Conservation (phyloP, 306 rosid species). For the Dalbergia cultrata region DNA sequence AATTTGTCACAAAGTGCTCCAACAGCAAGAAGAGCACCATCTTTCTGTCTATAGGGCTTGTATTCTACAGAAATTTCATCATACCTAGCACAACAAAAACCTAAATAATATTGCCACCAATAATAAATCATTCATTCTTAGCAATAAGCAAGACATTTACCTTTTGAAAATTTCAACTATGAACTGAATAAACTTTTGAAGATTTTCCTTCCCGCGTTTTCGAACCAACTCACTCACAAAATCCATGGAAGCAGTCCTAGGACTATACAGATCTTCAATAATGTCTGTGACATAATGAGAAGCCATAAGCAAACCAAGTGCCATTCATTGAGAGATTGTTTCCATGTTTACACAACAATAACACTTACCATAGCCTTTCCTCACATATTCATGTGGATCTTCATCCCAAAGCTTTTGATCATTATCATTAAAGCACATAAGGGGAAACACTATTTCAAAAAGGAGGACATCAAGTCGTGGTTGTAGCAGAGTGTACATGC, state of each 20-base stretch:
- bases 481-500: conserved; percentile 86
- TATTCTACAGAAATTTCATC: conserved; percentile 78
- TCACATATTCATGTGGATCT: conserved; percentile 97
- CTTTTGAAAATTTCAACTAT: conserved; percentile 84
- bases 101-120: conserved; percentile 31
- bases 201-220: conserved; percentile 96
- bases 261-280: conserved; percentile 96
- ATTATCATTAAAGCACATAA: conserved; percentile 92
- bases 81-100: conserved; percentile 61
- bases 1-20: conserved; percentile 97
- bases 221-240: conserved; percentile 96
- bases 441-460: conserved; percentile 95
- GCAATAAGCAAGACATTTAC: conserved; percentile 47
- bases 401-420: conserved; percentile 98
- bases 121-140: conserved; percentile 8
- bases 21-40: conserved; percentile 97
- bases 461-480: conserved; percentile 86
- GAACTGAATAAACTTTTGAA: conserved; percentile 86
- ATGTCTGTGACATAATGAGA: conserved; percentile 65
- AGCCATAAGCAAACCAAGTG: conserved; percentile 41
- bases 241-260: conserved; percentile 98
- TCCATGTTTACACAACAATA: conserved; percentile 19
- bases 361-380: conserved; percentile 95
- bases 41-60: conserved; percentile 93
- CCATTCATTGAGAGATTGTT: conserved; percentile 6